These are phyloP conservation scores for Calonectria henricotiae DNA, from an alignment of 2,329 filamentous ascomycete species.

Conservation along the genomic window DNA sequence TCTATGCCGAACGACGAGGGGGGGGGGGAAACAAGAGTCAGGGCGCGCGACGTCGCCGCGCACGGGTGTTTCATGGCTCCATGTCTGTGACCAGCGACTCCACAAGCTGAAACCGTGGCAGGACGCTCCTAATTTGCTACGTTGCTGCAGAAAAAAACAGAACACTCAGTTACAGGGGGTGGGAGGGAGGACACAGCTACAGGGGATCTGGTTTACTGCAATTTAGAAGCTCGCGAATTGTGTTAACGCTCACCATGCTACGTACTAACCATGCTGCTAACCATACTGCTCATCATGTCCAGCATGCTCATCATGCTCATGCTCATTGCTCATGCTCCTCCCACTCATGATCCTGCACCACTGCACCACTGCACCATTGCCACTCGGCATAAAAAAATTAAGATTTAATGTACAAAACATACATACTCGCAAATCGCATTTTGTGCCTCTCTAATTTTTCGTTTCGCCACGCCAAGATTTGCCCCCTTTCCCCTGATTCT, in stretches of 20 bases:
- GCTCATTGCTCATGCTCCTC: background rate
- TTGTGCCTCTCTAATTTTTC: conserved; percentile 39
- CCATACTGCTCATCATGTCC: too few relatives aligned
- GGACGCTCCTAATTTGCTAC: conserved; percentile 5
- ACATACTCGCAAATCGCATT: too few relatives aligned
- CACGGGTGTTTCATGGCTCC: conserved; percentile 50
- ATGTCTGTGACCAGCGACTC: conserved; percentile 34
- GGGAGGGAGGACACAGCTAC: too few relatives aligned
- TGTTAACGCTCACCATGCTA: too few relatives aligned
- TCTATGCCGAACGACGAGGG: conserved; percentile 29
- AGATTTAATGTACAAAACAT: background rate
- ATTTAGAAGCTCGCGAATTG: too few relatives aligned
- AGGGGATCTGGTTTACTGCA: background rate
- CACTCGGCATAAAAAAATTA: too few relatives aligned
- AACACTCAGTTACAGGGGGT: background rate
- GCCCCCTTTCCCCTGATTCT: conserved; percentile 33
- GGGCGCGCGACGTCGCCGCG: conserved; percentile 27
- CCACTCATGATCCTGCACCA: too few relatives aligned
- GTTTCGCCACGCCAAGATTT: conserved; percentile 15
- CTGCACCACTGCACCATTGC: too few relatives aligned
- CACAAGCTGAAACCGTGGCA: conserved; percentile 49
- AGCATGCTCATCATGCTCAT: background rate
- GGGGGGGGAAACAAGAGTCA: conserved; percentile 23
- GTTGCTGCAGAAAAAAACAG: conserved; percentile 31
- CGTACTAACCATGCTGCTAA: too few relatives aligned